These are phyloP conservation scores for Kuraishia capsulata DNA, from an alignment of 805 yeast species.

Conservation along the genomic window DNA sequence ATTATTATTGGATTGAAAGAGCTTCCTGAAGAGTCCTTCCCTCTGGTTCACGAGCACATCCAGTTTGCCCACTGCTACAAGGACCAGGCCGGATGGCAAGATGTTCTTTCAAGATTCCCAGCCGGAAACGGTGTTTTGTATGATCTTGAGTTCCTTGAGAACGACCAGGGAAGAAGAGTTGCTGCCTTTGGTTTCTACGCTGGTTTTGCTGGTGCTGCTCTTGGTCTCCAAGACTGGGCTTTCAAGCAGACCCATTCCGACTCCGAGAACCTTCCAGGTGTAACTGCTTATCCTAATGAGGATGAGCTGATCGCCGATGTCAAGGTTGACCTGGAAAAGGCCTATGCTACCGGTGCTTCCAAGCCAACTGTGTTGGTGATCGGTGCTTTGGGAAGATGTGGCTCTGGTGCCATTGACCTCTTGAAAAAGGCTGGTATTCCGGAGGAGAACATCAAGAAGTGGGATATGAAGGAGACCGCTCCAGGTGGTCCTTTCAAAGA, in stretches of 20 bases:
- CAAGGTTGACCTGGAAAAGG: conserved; percentile 45
- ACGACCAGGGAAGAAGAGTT: conserved; percentile 94
- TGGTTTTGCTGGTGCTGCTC: conserved; percentile 99
- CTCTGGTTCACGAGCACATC: conserved; percentile 90
- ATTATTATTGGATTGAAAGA: conserved; percentile 92
- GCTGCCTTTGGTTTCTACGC: conserved; percentile 99
- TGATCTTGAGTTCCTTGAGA: conserved; percentile 90
- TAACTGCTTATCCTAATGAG: conserved; percentile 79
- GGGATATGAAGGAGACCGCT: conserved; percentile 98
- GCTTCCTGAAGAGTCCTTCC: conserved; percentile 87
- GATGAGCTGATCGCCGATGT: conserved; percentile 64
- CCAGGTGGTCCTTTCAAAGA: conserved; percentile 96
- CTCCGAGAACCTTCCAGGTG: conserved; percentile 64
- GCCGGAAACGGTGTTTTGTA: conserved; percentile 85
- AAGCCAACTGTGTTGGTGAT: conserved; percentile 79
- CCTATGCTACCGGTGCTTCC: conserved; percentile 48
- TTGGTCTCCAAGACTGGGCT: conserved; percentile 92
- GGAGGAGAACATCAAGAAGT: conserved; percentile 69
- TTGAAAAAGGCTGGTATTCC: conserved; percentile 82
- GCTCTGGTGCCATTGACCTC: conserved; percentile 90
- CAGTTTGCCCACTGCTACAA: conserved; percentile 99
- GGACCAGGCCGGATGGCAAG: conserved; percentile 95
- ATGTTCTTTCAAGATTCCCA: conserved; percentile 82
- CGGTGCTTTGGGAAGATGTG: conserved; percentile 98
- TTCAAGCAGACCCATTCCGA: conserved; percentile 72